Conservation (phyloP, 1,284 basidiomycete species). For the Calocybe gambosa region DNA sequence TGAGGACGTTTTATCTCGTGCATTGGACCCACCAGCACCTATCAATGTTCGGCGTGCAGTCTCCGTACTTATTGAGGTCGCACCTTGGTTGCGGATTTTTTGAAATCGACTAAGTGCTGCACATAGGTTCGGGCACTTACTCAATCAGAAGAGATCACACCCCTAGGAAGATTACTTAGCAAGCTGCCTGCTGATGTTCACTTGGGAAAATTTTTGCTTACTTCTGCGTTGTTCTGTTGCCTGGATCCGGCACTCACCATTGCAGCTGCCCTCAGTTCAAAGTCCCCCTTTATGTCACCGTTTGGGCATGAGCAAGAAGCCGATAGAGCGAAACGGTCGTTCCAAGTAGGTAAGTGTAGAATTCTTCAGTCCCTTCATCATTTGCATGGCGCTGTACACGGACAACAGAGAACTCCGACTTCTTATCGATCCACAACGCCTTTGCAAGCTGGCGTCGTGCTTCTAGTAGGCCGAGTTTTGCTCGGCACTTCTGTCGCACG, state of each 20-base stretch:
- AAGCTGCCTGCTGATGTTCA: slow-evolving; percentile 96
- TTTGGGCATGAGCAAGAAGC: slow-evolving; percentile 88
- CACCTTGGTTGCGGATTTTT: slow-evolving; percentile 13
- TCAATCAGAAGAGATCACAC: slow-evolving; percentile 85
- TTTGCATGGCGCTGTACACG: neutral
- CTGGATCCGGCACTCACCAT: slow-evolving; percentile 95
- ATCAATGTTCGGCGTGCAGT: slow-evolving; percentile 92
- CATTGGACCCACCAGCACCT: slow-evolving; percentile 85
- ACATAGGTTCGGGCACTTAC: slow-evolving; percentile 79
- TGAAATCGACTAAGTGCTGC: neutral
- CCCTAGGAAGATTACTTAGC: slow-evolving; percentile 88
- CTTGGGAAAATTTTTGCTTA: slow-evolving; percentile 90
- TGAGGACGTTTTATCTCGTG: slow-evolving; percentile 84
- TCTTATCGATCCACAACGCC: slow-evolving; percentile 89
- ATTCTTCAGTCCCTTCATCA: neutral
- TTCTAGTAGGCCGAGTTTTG: slow-evolving; percentile 56
- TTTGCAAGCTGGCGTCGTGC: slow-evolving; percentile 86
- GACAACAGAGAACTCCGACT: slow-evolving; percentile 85
- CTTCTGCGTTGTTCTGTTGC: slow-evolving; percentile 84
- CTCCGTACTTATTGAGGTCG: slow-evolving; percentile 84
- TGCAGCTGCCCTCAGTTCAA: slow-evolving; percentile 88
- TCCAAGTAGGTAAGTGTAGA: slow-evolving; percentile 62
- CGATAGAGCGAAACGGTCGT: slow-evolving; percentile 76
- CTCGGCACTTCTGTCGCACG: slow-evolving; percentile 74
- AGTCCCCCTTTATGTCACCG: slow-evolving; percentile 89